phyloP scores from a whole-genome alignment of 805 yeast genomes.

The Metschnikowia reukaufii region DNA sequence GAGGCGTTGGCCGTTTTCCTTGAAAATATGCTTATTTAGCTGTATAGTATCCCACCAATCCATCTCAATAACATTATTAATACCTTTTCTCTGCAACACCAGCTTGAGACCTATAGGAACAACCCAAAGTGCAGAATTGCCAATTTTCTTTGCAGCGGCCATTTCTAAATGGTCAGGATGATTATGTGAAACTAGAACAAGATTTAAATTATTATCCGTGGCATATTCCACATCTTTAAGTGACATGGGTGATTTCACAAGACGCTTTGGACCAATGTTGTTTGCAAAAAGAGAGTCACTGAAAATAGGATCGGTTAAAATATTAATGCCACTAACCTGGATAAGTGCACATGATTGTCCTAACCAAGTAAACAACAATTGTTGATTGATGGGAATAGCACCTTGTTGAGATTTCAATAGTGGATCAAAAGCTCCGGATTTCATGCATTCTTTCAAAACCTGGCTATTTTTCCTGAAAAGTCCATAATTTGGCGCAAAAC shows the following conservation, averaged over 20 bases:
- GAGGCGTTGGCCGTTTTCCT: slow-evolving; percentile 22
- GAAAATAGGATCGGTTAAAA: slow-evolving; percentile 86
- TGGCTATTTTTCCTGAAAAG: slow-evolving; percentile 37
- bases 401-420: slow-evolving; percentile 12
- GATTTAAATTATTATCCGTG: slow-evolving; percentile 58
- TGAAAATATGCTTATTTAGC: slow-evolving; percentile 42
- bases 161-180: slow-evolving; percentile 93
- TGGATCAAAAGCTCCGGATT: slow-evolving; percentile 19
- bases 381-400: slow-evolving; percentile 23
- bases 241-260: slow-evolving; percentile 72
- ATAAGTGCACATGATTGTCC: slow-evolving; percentile 87
- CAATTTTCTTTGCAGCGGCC: slow-evolving; percentile 49
- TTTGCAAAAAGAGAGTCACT: slow-evolving; percentile 60
- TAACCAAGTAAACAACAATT: slow-evolving; percentile 80
- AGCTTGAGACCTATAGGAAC: slow-evolving; percentile 79
- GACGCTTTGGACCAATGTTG: slow-evolving; percentile 76
- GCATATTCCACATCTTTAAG: slow-evolving; percentile 52
- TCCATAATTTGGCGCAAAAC: slow-evolving; percentile 55
- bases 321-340: slow-evolving; percentile 67
- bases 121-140: slow-evolving; percentile 71
- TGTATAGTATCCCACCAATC: slow-evolving; percentile 81
- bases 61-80: slow-evolving; percentile 67
- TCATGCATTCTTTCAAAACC: slow-evolving; percentile 29
- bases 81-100: slow-evolving; percentile 58
- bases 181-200: slow-evolving; percentile 83